phyloP scores from a whole-genome alignment of 495 filamentous ascomycete species.

The Lindgomyces ingoldianus region DNA sequence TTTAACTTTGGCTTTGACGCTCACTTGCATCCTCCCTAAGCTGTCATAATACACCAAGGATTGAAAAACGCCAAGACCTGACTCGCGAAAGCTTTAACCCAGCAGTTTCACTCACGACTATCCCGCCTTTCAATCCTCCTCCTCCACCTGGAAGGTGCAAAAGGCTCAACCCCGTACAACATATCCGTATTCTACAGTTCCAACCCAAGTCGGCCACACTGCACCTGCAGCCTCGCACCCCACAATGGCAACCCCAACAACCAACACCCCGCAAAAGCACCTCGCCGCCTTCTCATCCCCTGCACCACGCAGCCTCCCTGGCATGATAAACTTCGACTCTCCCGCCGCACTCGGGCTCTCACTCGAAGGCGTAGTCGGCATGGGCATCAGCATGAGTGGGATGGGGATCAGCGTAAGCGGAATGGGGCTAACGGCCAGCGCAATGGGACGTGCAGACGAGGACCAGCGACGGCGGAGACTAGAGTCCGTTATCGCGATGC shows the following conservation, averaged over 20 bases:
- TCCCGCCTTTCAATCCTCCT: too few relatives aligned
- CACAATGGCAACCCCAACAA: conserved; percentile 44
- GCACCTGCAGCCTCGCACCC: background rate
- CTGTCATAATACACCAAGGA: background rate
- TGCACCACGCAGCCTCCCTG: conserved; percentile 43
- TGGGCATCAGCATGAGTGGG: conserved; percentile 43
- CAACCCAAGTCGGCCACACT: background rate
- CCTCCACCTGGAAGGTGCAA: too few relatives aligned
- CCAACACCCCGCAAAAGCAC: conserved; percentile 34
- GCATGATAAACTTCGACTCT: conserved; percentile 38
- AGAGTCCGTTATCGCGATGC: conserved; percentile 54
- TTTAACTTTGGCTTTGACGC: too few relatives aligned
- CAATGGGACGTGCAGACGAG: conserved; percentile 49
- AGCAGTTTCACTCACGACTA: background rate
- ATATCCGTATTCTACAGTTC: too few relatives aligned
- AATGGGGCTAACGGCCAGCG: conserved; percentile 35
- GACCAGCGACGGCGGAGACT: conserved; percentile 60
- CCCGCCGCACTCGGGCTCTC: conserved; percentile 31
- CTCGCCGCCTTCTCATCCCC: conserved; percentile 42
- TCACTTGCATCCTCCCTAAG: too few relatives aligned
- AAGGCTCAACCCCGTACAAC: too few relatives aligned
- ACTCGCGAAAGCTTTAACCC: background rate
- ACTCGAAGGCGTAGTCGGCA: conserved; percentile 33
- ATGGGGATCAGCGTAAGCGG: conserved; percentile 36
- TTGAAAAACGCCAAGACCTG: conserved; percentile 13